A percentile compares a stretch with the other conserved stretches of the same genome.
phyloP scores from a whole-genome alignment of 768 basidiomycete species.

The Calocybe gangraenosa region DNA sequence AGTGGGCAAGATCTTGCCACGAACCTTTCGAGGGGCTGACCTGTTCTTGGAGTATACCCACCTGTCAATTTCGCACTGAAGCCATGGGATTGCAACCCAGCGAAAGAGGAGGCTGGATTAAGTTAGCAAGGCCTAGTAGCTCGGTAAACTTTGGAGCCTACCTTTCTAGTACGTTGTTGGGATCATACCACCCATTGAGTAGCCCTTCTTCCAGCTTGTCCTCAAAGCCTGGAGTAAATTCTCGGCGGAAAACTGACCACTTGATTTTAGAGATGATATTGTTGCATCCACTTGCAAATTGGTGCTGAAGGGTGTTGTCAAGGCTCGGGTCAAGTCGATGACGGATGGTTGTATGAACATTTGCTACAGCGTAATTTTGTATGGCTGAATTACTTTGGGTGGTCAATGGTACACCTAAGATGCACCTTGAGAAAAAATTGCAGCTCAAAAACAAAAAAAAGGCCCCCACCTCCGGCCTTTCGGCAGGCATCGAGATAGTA shows the following conservation, averaged over 20 bases:
- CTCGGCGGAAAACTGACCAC: slow-evolving; percentile 30
- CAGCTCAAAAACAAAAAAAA: too few species aligned
- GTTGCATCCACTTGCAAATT: slow-evolving; percentile 26
- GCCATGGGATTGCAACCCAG: slow-evolving; percentile 33
- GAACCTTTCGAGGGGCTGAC: slow-evolving; percentile 17
- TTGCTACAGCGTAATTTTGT: slow-evolving; percentile 34
- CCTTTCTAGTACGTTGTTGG: slow-evolving; percentile 17
- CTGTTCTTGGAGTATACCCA: slow-evolving; percentile 18
- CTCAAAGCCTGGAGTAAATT: slow-evolving; percentile 35
- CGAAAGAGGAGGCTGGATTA: slow-evolving; percentile 24
- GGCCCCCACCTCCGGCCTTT: not conserved
- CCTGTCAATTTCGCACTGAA: slow-evolving; percentile 30
- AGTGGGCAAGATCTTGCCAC: slow-evolving; percentile 33
- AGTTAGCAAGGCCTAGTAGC: not conserved
- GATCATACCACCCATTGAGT: slow-evolving; percentile 24
- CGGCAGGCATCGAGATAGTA: slow-evolving; percentile 1
- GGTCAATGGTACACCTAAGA: slow-evolving; percentile 27
- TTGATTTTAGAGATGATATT: slow-evolving; percentile 36
- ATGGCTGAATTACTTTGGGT: slow-evolving; percentile 32
- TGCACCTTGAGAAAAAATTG: too few species aligned
- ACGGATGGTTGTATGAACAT: slow-evolving; percentile 29
- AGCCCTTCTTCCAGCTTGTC: slow-evolving; percentile 27
- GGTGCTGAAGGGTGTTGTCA: slow-evolving; percentile 29
- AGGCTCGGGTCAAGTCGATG: slow-evolving; percentile 29
- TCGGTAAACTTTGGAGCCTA: slow-evolving; percentile 3